Conservation (phyloP, 129 eudicot species). For the Lactuca sativa region DNA sequence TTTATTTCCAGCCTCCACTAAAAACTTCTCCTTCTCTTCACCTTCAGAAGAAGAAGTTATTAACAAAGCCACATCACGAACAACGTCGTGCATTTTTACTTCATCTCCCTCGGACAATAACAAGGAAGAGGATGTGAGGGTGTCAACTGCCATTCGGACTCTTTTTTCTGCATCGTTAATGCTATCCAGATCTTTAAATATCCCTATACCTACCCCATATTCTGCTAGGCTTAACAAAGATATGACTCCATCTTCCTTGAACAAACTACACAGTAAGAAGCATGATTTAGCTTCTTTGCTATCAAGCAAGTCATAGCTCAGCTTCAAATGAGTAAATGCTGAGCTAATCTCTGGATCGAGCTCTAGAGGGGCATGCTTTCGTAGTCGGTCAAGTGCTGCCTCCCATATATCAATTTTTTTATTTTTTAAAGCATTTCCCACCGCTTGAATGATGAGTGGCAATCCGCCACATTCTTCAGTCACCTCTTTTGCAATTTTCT, state of each 20-base stretch:
- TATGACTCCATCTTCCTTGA: background rate
- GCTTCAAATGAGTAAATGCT: background rate
- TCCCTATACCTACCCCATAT: conserved; percentile 1
- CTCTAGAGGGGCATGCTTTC: background rate
- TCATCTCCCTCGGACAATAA: background rate
- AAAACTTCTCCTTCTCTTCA: background rate
- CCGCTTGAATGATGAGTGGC: conserved; percentile 1
- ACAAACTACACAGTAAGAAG: conserved; percentile 11
- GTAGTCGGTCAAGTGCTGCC: background rate
- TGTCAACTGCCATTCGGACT: background rate
- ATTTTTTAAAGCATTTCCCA: background rate
- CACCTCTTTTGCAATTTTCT: background rate
- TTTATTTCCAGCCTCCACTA: background rate
- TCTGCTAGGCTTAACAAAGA: background rate
- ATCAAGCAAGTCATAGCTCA: conserved; percentile 11
- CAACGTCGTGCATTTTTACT: conserved; percentile 23
- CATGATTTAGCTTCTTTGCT: background rate
- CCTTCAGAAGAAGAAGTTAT: background rate
- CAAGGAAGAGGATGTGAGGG: conserved; percentile 2
- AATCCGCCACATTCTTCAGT: conserved; percentile 19
- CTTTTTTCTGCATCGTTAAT: conserved; percentile 9
- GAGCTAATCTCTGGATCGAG: background rate
- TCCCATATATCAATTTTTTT: background rate
- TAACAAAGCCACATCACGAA: conserved; percentile 20
- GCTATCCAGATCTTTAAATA: conserved; percentile 1